phyloP scores from a whole-genome alignment of 306 rosid species.

The Lathyrus oleraceus region DNA sequence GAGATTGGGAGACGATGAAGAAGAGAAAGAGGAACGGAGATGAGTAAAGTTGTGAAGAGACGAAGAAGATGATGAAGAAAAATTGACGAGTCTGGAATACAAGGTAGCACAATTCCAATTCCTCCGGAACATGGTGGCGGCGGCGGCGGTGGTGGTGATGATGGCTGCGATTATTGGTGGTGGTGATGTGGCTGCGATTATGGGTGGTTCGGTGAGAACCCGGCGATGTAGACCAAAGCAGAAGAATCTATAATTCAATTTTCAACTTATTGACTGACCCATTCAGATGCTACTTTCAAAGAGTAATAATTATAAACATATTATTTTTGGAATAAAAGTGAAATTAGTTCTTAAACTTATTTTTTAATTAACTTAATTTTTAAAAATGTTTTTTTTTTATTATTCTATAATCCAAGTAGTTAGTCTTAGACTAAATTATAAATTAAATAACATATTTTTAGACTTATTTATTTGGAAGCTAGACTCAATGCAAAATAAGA shows the following conservation, averaged over 20 bases:
- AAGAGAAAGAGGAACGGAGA: slow-evolving; percentile 4
- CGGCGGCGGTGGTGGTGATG: background rate
- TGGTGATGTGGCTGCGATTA: background rate
- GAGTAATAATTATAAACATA: too few species aligned
- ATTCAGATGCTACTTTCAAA: too few species aligned
- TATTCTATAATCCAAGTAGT: too few species aligned
- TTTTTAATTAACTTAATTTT: too few species aligned
- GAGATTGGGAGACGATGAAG: slow-evolving; percentile 23
- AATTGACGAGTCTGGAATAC: slow-evolving; percentile 33
- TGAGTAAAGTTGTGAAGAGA: background rate
- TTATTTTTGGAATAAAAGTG: too few species aligned
- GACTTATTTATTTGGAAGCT: too few species aligned
- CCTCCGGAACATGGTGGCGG: slow-evolving; percentile 28
- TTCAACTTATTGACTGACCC: too few species aligned
- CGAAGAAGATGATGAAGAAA: background rate
- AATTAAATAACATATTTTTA: too few species aligned
- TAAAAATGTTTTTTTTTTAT: too few species aligned
- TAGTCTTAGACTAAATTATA: too few species aligned
- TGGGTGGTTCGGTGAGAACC: background rate
- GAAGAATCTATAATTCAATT: background rate
- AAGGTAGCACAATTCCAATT: slow-evolving; percentile 4
- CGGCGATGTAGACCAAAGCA: background rate
- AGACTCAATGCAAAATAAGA: too few species aligned
- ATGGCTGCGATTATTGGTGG: background rate
- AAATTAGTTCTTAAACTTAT: too few species aligned